Base-by-base conservation (phyloP, 75 land plant species). In the Adiantum capillusveneris region DNA sequence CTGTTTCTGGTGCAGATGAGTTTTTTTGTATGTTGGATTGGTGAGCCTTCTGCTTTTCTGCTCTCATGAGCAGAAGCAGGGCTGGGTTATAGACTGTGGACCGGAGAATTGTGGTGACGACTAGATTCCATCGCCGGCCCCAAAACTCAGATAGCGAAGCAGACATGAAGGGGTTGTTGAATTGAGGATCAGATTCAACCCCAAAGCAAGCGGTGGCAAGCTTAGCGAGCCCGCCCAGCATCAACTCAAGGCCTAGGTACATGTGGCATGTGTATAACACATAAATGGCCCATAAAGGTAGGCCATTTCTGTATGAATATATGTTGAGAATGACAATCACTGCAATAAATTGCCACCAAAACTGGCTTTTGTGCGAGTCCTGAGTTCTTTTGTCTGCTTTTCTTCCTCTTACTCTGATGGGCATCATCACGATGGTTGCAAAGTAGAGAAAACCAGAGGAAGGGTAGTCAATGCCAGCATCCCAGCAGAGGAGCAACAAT, bases 61-160 rank as follows among this genome's bases (percentile, higher is more conserved):
- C n/a, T n/a, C n/a, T n/a, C n/a, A 39, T 62, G 19, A 42, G 44
- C 24, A 64, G n/a, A 14, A 24, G 20, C 20, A 67, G 58, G 5
- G 64, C 42, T 7, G 91, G 91, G 11, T 72, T 58, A 55, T 86
- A 83, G 24, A 89, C 72, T 17, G 95, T 31, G n/a, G 74, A 69
- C 17, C 87, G 54, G 29, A 86, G 81, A 25, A 81, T 54, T 25
- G 29, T 50, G 24, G 71, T 67, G 13, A 83, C 87, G 70, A 75
- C 46, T 19, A 82, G 75, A 51, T 88, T 88, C 94, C 90, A 89
- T 51, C 95, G 63, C 12, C 62, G 46, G 11, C 95, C 84, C 95
- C 95, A 86, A 45, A 89, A 89, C 49, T 89, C 95, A 29, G 67
- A 49, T 11, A 88, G 65, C 12, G 94, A 88, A 41, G 79, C 57